Conservation (phyloP, 257 asterid species). For the Thymus mandschuricus region DNA sequence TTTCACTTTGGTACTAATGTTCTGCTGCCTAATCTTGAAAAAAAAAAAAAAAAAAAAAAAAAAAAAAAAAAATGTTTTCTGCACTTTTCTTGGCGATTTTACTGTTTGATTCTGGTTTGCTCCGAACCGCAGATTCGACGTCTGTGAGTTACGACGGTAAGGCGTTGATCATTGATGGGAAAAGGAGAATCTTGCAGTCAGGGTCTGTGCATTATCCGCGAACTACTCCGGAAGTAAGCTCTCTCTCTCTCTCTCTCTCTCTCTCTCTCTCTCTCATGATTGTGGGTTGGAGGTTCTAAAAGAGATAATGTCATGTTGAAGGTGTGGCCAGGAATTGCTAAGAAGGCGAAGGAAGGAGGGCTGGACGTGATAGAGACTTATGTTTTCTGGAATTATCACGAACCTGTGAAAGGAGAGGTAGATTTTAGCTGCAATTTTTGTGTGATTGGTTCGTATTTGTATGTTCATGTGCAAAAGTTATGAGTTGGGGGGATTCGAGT, state of each 20-base stretch:
- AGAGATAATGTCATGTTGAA: constrained; percentile 27
- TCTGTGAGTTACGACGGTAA: constrained; percentile 65
- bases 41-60: constrained; percentile 1
- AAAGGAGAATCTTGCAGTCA: constrained; percentile 72
- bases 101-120: constrained; percentile 35
- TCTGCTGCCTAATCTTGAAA: constrained; percentile 17
- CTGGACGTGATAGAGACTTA: constrained; percentile 83
- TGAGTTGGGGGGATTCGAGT: not conserved
- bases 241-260: not conserved
- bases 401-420: constrained; percentile 79
- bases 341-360: constrained; percentile 87
- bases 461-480: constrained; percentile 2
- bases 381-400: constrained; percentile 88
- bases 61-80: constrained; percentile 26
- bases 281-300: not conserved
- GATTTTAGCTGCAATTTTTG: not conserved
- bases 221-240: constrained; percentile 75
- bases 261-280: not conserved
- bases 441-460: not conserved
- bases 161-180: constrained; percentile 77
- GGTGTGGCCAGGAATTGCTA: constrained; percentile 73
- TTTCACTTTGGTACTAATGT: not conserved
- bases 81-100: constrained; percentile 39
- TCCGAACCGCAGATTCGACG: constrained; percentile 43
- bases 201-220: constrained; percentile 89